Evolutionary conservation across 2,329 filamentous ascomycete genomes (phyloP), one percentile per base, ranked within the genome.

Genomic region (Pestalotiopsis sp.): DNA sequence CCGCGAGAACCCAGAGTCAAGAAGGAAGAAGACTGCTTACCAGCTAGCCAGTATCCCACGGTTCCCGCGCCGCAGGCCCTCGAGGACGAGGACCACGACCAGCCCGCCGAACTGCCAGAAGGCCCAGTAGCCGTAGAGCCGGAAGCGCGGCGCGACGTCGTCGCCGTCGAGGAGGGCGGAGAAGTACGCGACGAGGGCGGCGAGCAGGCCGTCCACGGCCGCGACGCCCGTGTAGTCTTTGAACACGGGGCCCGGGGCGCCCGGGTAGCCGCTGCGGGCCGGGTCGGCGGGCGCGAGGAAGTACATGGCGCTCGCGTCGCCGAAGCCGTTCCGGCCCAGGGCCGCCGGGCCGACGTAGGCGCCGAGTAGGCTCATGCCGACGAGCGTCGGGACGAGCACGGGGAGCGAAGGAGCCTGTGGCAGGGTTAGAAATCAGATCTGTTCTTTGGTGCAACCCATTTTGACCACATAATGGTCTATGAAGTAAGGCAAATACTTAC

Each of bases 21-120:
- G n/a, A n/a, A n/a, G n/a, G n/a, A n/a, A n/a, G n/a, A n/a, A n/a
- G n/a, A 71, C 71, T 64, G 73, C 69, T 63, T 20, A 63, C 65
- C 69, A 75, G 27, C 71, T 72, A 45, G 76, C 74, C 23, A 71
- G 27, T 1, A 72, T 68, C 5, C 75, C 75, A 31, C 74, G 73
- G 69, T 76, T 77, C 38, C 75, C 76, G 45, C 60, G 68, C 59
- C 76, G 73, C 67, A 73, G 71, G 3, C 70, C 70, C 70, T 79
- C 77, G 68, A 79, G 76, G 36, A 77, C 63, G 17, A 79, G 66
- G 2, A 76, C 49, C 4, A 74, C 72, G 75, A 76, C 77, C 38
- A 38, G 71, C 38, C 74, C 75, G 36, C 68, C 72, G 67, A 76
- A 76, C 69, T 78, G 77, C 6, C 72, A 73, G 72, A 77, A 72